phyloP scores from a whole-genome alignment of 1,139 yeast genomes.

The Pichia terricola region DNA sequence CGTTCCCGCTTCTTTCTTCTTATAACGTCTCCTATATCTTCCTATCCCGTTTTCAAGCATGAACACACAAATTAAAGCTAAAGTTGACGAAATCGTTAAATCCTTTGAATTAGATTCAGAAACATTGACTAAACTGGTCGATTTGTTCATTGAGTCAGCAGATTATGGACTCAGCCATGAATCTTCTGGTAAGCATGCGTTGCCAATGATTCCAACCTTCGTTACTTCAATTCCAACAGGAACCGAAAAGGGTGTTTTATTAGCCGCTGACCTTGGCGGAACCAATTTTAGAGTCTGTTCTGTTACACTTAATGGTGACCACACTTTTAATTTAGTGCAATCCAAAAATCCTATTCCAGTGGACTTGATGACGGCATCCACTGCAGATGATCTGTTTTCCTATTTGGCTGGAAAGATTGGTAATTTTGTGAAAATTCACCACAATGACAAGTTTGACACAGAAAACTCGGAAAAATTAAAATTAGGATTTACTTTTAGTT shows the following conservation, averaged over 20 bases:
- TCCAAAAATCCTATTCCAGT: conserved; percentile 65
- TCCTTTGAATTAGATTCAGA: conserved; percentile 48
- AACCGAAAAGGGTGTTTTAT: conserved; percentile 60
- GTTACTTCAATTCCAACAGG: conserved; percentile 80
- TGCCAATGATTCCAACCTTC: conserved; percentile 87
- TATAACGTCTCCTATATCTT: not conserved
- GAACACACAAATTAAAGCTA: conserved; percentile 9
- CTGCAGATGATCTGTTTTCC: conserved; percentile 51
- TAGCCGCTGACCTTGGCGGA: conserved; percentile 86
- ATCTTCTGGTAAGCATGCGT: conserved; percentile 25
- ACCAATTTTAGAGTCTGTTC: conserved; percentile 88
- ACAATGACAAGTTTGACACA: conserved; percentile 32
- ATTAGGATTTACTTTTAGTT: conserved; percentile 86
- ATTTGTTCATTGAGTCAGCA: conserved; percentile 55
- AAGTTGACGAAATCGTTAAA: conserved; percentile 40
- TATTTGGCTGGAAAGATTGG: conserved; percentile 65
- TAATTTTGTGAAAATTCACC: conserved; percentile 55
- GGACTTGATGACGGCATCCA: conserved; percentile 47
- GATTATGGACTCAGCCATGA: conserved; percentile 45
- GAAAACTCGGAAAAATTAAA: conserved; percentile 34
- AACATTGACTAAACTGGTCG: conserved; percentile 47
- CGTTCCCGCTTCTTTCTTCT: not conserved
- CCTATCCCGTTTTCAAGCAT: not conserved
- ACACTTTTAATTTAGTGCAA: conserved; percentile 63
- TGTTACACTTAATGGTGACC: conserved; percentile 68